Percentiles rank a stretch among this genome's conserved stretches.
phyloP scores from a whole-genome alignment of 148 eudicot species.

The Spergularia bocconei region DNA sequence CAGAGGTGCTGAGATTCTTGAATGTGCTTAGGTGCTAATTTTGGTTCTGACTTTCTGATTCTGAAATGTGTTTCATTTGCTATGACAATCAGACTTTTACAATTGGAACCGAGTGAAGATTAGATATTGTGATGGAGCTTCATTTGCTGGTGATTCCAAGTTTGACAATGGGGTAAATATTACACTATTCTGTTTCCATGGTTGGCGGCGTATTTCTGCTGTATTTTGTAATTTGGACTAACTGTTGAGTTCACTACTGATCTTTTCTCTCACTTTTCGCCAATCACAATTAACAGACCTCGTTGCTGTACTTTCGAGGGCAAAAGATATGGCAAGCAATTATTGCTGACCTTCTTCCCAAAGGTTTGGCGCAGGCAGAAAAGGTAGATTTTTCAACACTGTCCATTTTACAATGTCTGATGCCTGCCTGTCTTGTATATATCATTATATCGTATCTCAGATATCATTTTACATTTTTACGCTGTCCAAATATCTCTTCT shows the following conservation, averaged over 20 bases:
- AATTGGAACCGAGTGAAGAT: conserved; percentile 98
- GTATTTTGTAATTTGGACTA: neutral
- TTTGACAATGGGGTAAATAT: conserved; percentile 66
- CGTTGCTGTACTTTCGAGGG: conserved; percentile 86
- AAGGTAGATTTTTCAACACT: conserved; percentile 47
- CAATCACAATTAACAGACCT: conserved; percentile 51
- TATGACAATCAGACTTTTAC: conserved; percentile 64
- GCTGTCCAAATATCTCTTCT: neutral
- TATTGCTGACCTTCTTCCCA: conserved; percentile 81
- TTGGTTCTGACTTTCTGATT: neutral
- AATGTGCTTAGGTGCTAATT: neutral
- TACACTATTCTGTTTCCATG: neutral
- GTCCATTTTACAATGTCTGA: neutral
- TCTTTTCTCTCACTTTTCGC: neutral
- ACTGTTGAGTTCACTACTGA: neutral
- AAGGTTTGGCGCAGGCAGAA: conserved; percentile 63
- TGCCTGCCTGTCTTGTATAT: neutral
- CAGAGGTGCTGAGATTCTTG: neutral
- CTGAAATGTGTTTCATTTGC: neutral
- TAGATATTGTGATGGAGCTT: conserved; percentile 96
- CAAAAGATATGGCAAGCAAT: conserved; percentile 88
- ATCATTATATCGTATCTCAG: too few species aligned
- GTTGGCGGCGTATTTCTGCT: neutral
- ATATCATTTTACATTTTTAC: neutral
- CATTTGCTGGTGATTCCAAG: conserved; percentile 75